Conservation (phyloP, 2,329 filamentous ascomycete genomes). For the Claviceps fusiformis region DNA sequence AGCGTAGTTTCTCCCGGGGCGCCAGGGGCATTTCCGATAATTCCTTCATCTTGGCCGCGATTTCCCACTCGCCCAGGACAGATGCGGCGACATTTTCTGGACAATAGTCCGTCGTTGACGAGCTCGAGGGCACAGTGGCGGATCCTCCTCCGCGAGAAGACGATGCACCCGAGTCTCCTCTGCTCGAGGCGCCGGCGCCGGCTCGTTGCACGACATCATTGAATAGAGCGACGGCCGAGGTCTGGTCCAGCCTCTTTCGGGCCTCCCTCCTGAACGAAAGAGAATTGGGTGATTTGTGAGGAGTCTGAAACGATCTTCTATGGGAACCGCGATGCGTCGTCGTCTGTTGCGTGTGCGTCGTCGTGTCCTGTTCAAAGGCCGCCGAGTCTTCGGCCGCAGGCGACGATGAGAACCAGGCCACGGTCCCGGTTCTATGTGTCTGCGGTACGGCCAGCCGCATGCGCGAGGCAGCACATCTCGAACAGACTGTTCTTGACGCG, state of each 20-base stretch:
- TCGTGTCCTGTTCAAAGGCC: neutral
- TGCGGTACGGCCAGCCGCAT: conserved; percentile 9
- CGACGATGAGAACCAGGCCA: conserved; percentile 14
- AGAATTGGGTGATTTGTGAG: conserved; percentile 1
- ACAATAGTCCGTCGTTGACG: neutral
- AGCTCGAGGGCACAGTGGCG: neutral
- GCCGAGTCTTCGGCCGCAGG: conserved; percentile 6
- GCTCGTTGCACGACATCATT: conserved; percentile 20
- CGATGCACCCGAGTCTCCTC: neutral
- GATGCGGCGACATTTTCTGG: conserved; percentile 3
- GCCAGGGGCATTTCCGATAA: conserved; percentile 9
- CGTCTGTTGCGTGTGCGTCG: neutral
- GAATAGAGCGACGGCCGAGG: conserved; percentile 20
- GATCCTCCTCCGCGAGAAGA: neutral
- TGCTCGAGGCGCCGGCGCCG: neutral
- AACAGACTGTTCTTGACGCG: conserved; percentile 21
- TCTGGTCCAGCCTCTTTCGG: conserved; percentile 5
- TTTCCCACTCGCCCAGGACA: conserved; percentile 15
- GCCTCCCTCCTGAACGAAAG: neutral
- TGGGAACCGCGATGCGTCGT: neutral
- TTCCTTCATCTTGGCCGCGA: conserved; percentile 17
- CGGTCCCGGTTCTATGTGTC: neutral
- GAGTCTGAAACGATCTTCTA: neutral
- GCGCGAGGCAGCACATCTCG: conserved; percentile 20
- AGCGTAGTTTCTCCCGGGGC: conserved; percentile 10